phyloP scores from a whole-genome alignment of 495 filamentous ascomycete genomes.

The Tuber magnatum region DNA sequence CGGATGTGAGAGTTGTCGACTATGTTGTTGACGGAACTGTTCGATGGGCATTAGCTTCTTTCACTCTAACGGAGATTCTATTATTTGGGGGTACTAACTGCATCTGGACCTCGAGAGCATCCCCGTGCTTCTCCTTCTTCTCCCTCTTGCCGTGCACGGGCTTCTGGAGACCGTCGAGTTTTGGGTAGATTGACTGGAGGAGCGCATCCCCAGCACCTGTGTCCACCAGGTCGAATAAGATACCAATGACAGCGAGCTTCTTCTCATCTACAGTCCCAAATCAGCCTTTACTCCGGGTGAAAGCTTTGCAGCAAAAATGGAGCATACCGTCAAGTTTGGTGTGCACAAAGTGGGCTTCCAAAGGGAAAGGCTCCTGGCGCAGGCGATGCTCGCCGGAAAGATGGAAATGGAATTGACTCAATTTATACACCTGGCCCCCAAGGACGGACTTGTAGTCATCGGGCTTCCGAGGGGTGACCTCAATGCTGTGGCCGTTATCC shows the following conservation, averaged over 20 bases:
- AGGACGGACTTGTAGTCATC: slow-evolving; percentile 35
- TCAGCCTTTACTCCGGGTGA: background rate
- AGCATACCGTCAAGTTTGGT: slow-evolving; percentile 37
- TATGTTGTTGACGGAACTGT: slow-evolving; percentile 18
- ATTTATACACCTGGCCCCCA: slow-evolving; percentile 46
- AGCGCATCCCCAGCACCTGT: slow-evolving; percentile 28
- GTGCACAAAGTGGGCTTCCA: slow-evolving; percentile 64
- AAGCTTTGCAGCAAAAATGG: background rate
- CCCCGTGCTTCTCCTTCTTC: background rate
- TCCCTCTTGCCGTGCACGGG: background rate
- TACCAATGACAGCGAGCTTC: slow-evolving; percentile 51
- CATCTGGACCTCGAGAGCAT: background rate
- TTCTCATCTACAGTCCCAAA: background rate
- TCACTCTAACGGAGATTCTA: background rate
- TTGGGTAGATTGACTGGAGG: background rate
- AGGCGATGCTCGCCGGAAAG: slow-evolving; percentile 61
- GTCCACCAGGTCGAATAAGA: slow-evolving; percentile 53
- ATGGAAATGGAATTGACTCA: slow-evolving; percentile 65
- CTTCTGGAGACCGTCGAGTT: background rate
- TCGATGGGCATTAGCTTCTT: background rate
- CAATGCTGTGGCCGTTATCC: slow-evolving; percentile 37
- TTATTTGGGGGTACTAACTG: slow-evolving; percentile 3
- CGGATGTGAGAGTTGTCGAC: slow-evolving; percentile 15
- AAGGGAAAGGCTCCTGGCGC: slow-evolving; percentile 47
- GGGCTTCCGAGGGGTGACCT: slow-evolving; percentile 15